Conservation (phyloP, 1,284 basidiomycete species). For the Cutaneotrichosporon sp. region DNA sequence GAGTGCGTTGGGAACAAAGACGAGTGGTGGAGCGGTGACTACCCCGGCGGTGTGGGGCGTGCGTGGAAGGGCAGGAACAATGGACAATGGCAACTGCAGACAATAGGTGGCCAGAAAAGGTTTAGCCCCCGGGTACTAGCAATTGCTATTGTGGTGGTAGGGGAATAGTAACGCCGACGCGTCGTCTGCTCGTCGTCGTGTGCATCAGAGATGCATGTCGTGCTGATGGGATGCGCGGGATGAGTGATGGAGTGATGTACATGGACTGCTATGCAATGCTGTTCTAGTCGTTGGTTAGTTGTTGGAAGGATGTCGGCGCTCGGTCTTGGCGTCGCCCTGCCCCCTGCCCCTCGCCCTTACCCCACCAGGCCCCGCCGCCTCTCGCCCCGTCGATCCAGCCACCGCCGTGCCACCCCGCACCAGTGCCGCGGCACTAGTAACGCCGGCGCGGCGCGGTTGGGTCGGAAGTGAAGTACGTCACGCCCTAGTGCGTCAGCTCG, state of each 20-base stretch:
- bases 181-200: background rate
- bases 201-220: background rate
- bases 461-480: conserved; percentile 46
- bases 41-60: background rate
- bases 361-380: background rate
- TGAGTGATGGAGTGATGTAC: background rate
- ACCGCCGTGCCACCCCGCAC: too few species aligned
- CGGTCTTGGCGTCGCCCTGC: too few species aligned
- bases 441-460: conserved; percentile 40
- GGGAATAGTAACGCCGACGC: background rate
- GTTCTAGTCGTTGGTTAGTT: too few species aligned
- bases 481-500: conserved; percentile 32
- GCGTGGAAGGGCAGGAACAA: conserved; percentile 7
- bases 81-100: background rate
- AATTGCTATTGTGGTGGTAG: background rate
- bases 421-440: conserved; percentile 9
- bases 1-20: background rate
- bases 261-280: background rate
- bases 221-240: background rate
- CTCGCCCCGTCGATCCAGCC: too few species aligned
- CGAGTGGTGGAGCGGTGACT: background rate
- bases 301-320: too few species aligned
- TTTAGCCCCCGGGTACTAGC: background rate
- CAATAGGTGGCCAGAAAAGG: background rate
- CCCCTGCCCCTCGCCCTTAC: background rate